Percentiles rank a stretch among this genome's conserved stretches.
phyloP scores from a whole-genome alignment of 257 asterid species.

The Solanum habrochaites region DNA sequence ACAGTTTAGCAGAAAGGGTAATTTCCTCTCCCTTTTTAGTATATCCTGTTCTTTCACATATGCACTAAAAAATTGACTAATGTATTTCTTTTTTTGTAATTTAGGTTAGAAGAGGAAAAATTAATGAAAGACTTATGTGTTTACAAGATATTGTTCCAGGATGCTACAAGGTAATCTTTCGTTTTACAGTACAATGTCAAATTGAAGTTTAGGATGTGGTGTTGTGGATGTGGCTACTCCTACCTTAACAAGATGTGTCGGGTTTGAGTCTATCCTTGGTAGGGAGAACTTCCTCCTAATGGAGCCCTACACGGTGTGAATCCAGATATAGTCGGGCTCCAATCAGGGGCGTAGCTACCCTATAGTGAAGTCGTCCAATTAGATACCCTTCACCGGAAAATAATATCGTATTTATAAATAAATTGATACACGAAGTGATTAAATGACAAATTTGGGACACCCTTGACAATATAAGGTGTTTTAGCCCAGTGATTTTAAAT shows the following conservation, averaged over 20 bases:
- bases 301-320: background rate
- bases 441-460: too few relatives aligned
- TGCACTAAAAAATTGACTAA: background rate
- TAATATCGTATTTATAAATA: too few relatives aligned
- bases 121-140: conserved; percentile 66
- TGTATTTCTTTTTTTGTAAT: background rate
- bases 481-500: too few relatives aligned
- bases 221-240: background rate
- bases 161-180: conserved; percentile 54
- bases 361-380: too few relatives aligned
- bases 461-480: too few relatives aligned
- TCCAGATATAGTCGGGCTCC: background rate
- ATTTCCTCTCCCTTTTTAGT: background rate
- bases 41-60: background rate
- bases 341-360: too few relatives aligned
- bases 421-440: too few relatives aligned
- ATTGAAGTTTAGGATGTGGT: background rate
- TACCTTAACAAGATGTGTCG: too few relatives aligned
- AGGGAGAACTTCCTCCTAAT: background rate
- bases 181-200: background rate
- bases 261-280: background rate
- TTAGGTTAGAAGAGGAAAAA: conserved; percentile 82
- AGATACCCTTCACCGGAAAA: too few relatives aligned
- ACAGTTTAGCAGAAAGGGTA: background rate
- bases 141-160: conserved; percentile 93